Evolutionary conservation across 768 basidiomycete species (phyloP), one percentile per base, ranked within the genome.

Genomic region (Rhizopogon vulgaris): DNA sequence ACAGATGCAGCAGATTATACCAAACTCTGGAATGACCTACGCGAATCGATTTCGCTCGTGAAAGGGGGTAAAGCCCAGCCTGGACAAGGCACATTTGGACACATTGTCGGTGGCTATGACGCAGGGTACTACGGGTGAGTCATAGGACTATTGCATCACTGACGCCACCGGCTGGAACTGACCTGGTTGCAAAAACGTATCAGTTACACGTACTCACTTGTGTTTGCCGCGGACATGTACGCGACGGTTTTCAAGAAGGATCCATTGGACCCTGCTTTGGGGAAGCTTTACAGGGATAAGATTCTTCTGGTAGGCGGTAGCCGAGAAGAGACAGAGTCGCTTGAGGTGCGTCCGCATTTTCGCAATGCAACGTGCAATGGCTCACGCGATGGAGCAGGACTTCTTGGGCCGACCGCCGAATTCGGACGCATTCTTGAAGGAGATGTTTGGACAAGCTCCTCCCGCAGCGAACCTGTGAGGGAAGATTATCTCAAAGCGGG

Each of bases 391-490:
- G 54, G 40, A 41, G 15, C 52, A 88, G 87, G 82, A 83, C 57
- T 90, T 92, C 78, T 76, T 91, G 45, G 88, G 88, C 4, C 78
- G 89, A 17, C 72, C 75, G 42, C 86, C 89, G 22, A 85, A 85
- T 58, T 83, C 80, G 53, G 80, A 85, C 27, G 90, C 90, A 4
- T 91, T 91, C 67, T 66, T 85, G 53, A 67, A 84, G 53, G 80
- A 82, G 58, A 67, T 89, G 38, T 84, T 84, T 58, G 80, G 83
- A 0, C 68, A 69, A 12, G 60, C 68, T n/a, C 65, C 74, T 22
- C 65, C 74, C 14, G 51, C 64, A 12, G 65, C 71, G 4, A 71
- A 71, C 49, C 61, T 74, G 22, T 73, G 40, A 49, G 18, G 12
- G 18, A 32, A 8, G 12, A 15, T 18, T 3, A 34, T 34, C 12